Evolutionary conservation across 768 basidiomycete species (phyloP).

Genomic region (Daedaleopsis nitida): DNA sequence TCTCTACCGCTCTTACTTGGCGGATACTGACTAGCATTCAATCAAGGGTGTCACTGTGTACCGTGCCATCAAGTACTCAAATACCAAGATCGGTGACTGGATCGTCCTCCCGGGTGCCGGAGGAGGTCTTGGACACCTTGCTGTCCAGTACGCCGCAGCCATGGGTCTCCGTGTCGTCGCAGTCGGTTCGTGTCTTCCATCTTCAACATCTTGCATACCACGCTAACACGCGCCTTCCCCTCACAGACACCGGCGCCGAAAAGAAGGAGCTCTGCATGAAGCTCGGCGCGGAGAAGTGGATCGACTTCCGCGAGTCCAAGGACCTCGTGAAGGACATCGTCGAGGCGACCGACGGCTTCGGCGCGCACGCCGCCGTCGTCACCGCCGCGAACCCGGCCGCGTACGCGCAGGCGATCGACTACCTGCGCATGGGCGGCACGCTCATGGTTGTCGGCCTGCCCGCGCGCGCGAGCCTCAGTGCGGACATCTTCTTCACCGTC

Average conservation of each 20-base stretch:
- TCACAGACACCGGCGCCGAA: conserved; percentile 67
- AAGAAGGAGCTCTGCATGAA: conserved; percentile 62
- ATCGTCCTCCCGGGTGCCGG: conserved; percentile 78
- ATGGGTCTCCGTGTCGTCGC: conserved; percentile 83
- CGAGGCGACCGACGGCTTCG: conserved; percentile 61
- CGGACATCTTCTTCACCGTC: conserved; percentile 74
- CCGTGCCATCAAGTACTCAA: conserved; percentile 77
- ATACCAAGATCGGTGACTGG: conserved; percentile 70
- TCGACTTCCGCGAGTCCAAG: conserved; percentile 74
- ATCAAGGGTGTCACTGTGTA: conserved; percentile 80
- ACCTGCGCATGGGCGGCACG: conserved; percentile 70
- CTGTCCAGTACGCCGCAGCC: conserved; percentile 77
- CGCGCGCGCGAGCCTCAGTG: conserved; percentile 50
- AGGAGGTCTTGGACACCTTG: conserved; percentile 83
- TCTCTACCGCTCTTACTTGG: background rate
- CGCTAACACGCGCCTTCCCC: background rate
- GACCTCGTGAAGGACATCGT: conserved; percentile 69
- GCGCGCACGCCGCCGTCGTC: conserved; percentile 72
- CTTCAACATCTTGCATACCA: background rate
- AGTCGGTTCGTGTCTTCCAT: conserved; percentile 43
- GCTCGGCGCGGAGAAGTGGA: conserved; percentile 74
- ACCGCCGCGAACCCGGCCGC: conserved; percentile 51
- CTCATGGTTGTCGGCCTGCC: conserved; percentile 86
- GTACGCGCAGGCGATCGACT: conserved; percentile 64
- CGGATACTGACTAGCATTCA: background rate